A percentile compares a stretch with the other conserved stretches of the same genome.
Evolutionary conservation across 441 rosid genomes (phyloP).

Genomic region (Corymbia calophylla): DNA sequence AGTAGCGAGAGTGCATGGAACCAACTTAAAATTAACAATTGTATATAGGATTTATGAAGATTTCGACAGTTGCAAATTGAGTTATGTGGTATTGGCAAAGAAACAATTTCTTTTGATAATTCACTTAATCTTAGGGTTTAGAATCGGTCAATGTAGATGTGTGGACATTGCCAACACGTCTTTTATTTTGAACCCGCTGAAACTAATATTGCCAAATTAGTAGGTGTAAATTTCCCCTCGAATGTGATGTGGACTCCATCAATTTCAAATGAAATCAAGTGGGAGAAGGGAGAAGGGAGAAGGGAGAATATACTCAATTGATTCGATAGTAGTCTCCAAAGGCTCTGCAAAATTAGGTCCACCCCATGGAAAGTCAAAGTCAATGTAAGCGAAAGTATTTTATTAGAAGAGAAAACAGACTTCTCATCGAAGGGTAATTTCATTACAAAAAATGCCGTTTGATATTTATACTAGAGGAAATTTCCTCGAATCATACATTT

Average conservation of each 20-base stretch:
- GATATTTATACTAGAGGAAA: background rate
- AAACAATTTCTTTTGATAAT: background rate
- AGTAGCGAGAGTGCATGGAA: background rate
- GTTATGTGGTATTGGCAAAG: background rate
- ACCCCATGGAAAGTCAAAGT: background rate
- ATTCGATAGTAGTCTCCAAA: background rate
- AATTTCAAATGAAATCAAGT: background rate
- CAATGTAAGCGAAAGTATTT: background rate
- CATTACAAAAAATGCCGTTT: background rate
- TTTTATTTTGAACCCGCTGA: background rate
- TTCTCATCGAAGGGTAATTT: background rate
- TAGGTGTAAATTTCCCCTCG: background rate
- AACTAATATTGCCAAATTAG: background rate
- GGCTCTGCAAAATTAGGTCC: background rate
- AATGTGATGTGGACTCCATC: background rate
- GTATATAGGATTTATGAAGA: background rate
- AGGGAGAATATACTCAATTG: background rate
- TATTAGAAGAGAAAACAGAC: background rate
- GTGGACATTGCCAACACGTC: background rate
- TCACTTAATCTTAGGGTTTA: background rate
- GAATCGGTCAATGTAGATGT: background rate
- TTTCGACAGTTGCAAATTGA: background rate
- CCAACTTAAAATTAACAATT: too few relatives aligned
- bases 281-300: background rate
- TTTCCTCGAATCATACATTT: background rate